A percentile compares a stretch with the other conserved stretches of the same genome.
These are phyloP conservation scores for Pythium grandisporangium DNA, from an alignment of 352 stramenopile species.

Conservation along the genomic window DNA sequence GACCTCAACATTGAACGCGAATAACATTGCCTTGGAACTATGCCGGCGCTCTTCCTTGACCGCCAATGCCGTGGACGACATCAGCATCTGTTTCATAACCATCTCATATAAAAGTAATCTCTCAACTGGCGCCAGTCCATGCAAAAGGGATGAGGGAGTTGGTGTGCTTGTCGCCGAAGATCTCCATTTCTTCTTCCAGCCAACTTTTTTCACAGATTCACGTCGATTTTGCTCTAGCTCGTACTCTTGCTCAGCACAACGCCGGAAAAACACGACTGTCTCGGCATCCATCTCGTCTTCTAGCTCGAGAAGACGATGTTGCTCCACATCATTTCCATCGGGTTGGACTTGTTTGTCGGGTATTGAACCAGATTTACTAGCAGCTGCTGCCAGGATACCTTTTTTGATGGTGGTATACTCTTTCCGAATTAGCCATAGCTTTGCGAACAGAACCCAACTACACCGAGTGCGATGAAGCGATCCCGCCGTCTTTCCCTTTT, in stretches of 20 bases:
- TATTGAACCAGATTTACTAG: slow-evolving; percentile 54
- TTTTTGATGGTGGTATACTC: slow-evolving; percentile 76
- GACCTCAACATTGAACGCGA: slow-evolving; percentile 54
- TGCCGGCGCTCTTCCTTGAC: slow-evolving; percentile 32
- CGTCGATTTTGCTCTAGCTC: slow-evolving; percentile 55
- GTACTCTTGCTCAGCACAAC: slow-evolving; percentile 53
- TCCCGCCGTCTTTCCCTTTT: slow-evolving; percentile 1
- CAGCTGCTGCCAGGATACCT: slow-evolving; percentile 42
- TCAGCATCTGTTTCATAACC: slow-evolving; percentile 52
- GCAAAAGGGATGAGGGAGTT: slow-evolving; percentile 9
- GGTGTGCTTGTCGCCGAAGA: slow-evolving; percentile 9
- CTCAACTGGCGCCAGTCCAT: slow-evolving; percentile 25
- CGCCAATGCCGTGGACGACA: slow-evolving; percentile 32
- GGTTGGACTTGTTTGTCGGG: no score
- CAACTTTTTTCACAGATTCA: slow-evolving; percentile 58
- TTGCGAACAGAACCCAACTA: slow-evolving; percentile 56
- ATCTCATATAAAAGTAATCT: slow-evolving; percentile 43
- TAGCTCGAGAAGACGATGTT: slow-evolving; percentile 36
- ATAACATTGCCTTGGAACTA: slow-evolving; percentile 45
- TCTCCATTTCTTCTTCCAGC: slow-evolving; percentile 63
- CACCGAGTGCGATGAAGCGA: slow-evolving; percentile 9
- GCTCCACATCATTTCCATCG: slow-evolving; percentile 38
- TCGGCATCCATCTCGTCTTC: slow-evolving; percentile 69
- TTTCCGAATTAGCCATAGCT: slow-evolving; percentile 45
- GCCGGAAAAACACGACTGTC: slow-evolving; percentile 74